Evolutionary conservation across 2,329 filamentous ascomycete genomes (phyloP).

Genomic region (Beauveria medogensis): DNA sequence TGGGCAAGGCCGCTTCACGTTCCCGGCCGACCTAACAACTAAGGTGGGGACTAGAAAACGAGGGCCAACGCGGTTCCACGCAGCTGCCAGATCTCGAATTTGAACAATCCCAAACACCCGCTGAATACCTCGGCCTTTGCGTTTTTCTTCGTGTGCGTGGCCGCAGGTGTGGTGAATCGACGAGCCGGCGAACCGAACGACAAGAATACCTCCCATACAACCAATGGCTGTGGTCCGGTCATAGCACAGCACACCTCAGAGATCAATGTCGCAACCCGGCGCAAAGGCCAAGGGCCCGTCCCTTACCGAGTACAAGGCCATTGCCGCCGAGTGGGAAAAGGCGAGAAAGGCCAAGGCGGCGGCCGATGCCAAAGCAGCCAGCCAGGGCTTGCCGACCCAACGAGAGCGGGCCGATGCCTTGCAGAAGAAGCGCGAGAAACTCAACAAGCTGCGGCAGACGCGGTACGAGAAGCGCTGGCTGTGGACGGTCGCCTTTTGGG

Average conservation of each 20-base stretch:
- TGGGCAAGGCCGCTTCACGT: not conserved
- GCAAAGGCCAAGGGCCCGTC: conserved; percentile 6
- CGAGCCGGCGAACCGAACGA: not conserved
- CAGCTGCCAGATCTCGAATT: not conserved
- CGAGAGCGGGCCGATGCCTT: conserved; percentile 29
- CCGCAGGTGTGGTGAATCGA: not conserved
- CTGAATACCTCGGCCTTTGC: not conserved
- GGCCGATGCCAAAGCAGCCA: conserved; percentile 28
- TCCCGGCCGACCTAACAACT: not conserved
- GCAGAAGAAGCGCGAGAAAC: conserved; percentile 36
- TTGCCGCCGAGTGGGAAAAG: conserved; percentile 45
- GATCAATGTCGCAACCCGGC: conserved; percentile 7
- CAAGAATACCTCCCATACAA: not conserved
- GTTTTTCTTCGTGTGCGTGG: not conserved
- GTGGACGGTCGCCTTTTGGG: conserved; percentile 60
- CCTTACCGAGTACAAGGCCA: conserved; percentile 40
- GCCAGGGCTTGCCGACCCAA: conserved; percentile 23
- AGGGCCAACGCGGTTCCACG: conserved; percentile 5
- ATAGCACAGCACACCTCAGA: conserved; percentile 2
- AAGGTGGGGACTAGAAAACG: not conserved
- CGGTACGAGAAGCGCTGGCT: conserved; percentile 45
- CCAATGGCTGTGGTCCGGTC: not conserved
- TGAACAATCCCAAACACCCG: not conserved
- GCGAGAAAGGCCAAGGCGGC: conserved; percentile 42
- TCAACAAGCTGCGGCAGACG: conserved; percentile 40